phyloP scores from a whole-genome alignment of 2,329 filamentous ascomycete genomes.

The Botryotinia narcissicola region DNA sequence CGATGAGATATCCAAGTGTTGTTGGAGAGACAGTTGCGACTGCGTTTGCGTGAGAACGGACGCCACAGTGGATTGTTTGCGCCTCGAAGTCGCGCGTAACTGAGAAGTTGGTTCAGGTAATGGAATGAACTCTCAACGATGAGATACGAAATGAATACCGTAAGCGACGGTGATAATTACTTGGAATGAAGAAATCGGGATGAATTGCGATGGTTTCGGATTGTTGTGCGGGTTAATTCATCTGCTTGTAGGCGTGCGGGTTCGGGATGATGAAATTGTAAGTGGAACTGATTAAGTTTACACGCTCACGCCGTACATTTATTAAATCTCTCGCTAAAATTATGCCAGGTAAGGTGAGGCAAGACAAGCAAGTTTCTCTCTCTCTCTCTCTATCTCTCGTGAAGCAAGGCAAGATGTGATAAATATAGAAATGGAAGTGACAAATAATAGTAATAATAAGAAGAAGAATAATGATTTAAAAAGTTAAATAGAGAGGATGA shows the following conservation, averaged over 20 bases:
- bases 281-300: slow-evolving; percentile 15
- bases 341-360: neutral
- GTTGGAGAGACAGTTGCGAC: slow-evolving; percentile 54
- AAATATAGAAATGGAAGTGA: neutral
- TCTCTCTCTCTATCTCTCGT: neutral
- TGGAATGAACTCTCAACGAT: neutral
- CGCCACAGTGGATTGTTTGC: slow-evolving; percentile 34
- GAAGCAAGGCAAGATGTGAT: neutral
- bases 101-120: slow-evolving; percentile 13
- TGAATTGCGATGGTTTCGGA: slow-evolving; percentile 21
- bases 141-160: neutral
- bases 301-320: slow-evolving; percentile 13
- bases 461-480: neutral
- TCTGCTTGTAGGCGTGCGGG: slow-evolving; percentile 16
- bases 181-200: neutral
- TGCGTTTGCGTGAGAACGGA: slow-evolving; percentile 29
- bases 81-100: slow-evolving; percentile 25
- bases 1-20: slow-evolving; percentile 57
- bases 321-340: slow-evolving; percentile 14
- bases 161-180: neutral
- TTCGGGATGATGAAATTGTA: slow-evolving; percentile 22
- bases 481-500: too few relatives aligned
- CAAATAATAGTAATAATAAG: too few relatives aligned
- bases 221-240: slow-evolving; percentile 14
- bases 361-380: neutral